Base-by-base conservation (phyloP, 805 yeast genomes). In the Candida takata region DNA sequence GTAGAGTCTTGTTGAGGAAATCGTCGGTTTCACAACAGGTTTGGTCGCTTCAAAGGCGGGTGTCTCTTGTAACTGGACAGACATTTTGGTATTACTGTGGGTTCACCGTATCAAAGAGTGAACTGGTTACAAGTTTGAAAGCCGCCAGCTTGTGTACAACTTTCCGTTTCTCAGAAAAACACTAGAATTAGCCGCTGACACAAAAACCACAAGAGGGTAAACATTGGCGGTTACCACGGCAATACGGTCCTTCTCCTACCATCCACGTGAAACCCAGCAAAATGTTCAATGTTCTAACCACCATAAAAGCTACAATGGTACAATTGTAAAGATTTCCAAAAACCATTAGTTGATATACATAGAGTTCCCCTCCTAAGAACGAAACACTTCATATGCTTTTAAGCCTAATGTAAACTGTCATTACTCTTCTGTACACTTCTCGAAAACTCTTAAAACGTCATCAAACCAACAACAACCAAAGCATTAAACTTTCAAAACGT, bases 1-100 rank as follows among this genome's bases (percentile, higher is more conserved):
- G 43, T 70, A 72, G 23, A 78, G 63, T 34, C 79, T 67, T 31
- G 48, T 58, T 16, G 52, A 36, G 31, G 27, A 25, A 13, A 15
- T 9, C 24, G 24, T 8, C 32, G 24, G 24, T 29, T 28, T 27
- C 12, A 13, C 15, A 32, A n/a, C 15, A 20, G 16, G 10, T 24
- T 14, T 20, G 12, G 16, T 6, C 6, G 8, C 12, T 15, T 18
- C 25, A 8, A 15, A 19, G 13, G 24, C 12, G 3, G 21, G 3
- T 29, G 14, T 16, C 12, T 33, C 36, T 16, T 27, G 27, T 9
- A 21, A 19, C 19, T 20, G 10, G 20, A 17, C 33, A 9, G 32
- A 30, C 33, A 30, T 30, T 8, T 5, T 16, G 13, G 18, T 10
- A 12, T 12, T 19, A 19, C n/a, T 18, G 13, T 10, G 6, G 7